phyloP scores from a whole-genome alignment of 108 stramenopile species.

The Mediolabrus comicus region DNA sequence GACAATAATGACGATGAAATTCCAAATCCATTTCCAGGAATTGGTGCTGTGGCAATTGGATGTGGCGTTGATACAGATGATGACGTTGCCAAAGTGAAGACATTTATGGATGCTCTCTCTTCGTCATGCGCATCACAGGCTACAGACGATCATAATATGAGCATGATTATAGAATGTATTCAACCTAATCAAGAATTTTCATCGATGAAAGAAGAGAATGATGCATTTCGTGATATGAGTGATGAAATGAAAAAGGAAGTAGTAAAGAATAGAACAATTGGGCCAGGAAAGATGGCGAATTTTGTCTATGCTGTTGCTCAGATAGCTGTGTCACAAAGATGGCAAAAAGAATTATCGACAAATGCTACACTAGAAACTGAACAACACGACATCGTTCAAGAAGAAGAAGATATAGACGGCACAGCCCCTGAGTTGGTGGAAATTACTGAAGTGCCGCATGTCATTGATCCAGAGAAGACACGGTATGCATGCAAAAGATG shows the following conservation, averaged over 20 bases:
- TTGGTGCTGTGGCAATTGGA: constrained; percentile 50
- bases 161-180: constrained; percentile 40
- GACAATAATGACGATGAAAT: constrained; percentile 6
- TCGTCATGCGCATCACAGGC: constrained; percentile 1
- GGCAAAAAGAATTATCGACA: constrained; percentile 11
- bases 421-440: background rate
- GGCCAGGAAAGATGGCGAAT: constrained; percentile 79
- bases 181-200: constrained; percentile 54
- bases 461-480: constrained; percentile 25
- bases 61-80: constrained; percentile 50
- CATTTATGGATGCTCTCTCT: constrained; percentile 47
- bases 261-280: constrained; percentile 44
- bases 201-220: constrained; percentile 69
- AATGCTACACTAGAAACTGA: background rate
- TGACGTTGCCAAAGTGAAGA: constrained; percentile 51
- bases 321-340: constrained; percentile 24
- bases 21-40: constrained; percentile 31
- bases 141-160: background rate
- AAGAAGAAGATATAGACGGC: background rate
- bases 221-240: constrained; percentile 51
- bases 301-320: constrained; percentile 40
- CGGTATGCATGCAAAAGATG: constrained; percentile 76
- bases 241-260: constrained; percentile 51
- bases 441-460: background rate
- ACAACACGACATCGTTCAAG: background rate